Evolutionary conservation across 2,329 filamentous ascomycete species (phyloP).

Genomic region (Apiospora koreana): DNA sequence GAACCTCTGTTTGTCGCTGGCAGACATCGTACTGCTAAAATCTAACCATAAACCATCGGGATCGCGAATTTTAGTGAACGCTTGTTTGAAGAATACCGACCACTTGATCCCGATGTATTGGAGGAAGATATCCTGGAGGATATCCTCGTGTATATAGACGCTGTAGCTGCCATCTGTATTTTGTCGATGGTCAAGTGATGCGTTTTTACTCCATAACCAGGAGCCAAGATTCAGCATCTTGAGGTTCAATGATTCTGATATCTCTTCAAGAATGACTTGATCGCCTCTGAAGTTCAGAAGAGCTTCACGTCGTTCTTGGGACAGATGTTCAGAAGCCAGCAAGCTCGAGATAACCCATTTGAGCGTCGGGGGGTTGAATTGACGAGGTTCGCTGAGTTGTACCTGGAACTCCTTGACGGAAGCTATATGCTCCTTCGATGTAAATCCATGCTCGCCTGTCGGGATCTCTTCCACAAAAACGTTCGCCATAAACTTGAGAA

Average conservation of each 20-base stretch:
- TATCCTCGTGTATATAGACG: slow-evolving; percentile 52
- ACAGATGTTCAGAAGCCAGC: no score
- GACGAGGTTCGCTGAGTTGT: slow-evolving; percentile 27
- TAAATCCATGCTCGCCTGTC: no score
- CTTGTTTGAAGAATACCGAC: slow-evolving; percentile 44
- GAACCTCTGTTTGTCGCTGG: slow-evolving; percentile 28
- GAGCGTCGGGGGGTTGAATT: slow-evolving; percentile 37
- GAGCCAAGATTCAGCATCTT: slow-evolving; percentile 42
- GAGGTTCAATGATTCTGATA: slow-evolving; percentile 52
- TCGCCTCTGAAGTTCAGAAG: slow-evolving; percentile 45
- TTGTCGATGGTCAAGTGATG: slow-evolving; percentile 43
- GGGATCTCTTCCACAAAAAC: no score
- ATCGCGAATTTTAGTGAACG: no score
- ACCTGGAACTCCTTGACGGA: slow-evolving; percentile 29
- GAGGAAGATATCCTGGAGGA: slow-evolving; percentile 51
- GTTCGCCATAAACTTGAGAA: no score
- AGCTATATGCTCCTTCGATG: no score
- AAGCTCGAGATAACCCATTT: slow-evolving; percentile 44
- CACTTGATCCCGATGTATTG: slow-evolving; percentile 50
- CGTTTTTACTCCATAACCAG: slow-evolving; percentile 48
- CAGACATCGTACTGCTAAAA: no score
- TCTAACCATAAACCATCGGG: no score
- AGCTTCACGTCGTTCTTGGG: no score
- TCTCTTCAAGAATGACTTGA: slow-evolving; percentile 44
- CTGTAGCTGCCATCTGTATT: slow-evolving; percentile 50